These are phyloP conservation scores for Fragilaria radians DNA, from an alignment of 108 stramenopile genomes.

Conservation along the genomic window DNA sequence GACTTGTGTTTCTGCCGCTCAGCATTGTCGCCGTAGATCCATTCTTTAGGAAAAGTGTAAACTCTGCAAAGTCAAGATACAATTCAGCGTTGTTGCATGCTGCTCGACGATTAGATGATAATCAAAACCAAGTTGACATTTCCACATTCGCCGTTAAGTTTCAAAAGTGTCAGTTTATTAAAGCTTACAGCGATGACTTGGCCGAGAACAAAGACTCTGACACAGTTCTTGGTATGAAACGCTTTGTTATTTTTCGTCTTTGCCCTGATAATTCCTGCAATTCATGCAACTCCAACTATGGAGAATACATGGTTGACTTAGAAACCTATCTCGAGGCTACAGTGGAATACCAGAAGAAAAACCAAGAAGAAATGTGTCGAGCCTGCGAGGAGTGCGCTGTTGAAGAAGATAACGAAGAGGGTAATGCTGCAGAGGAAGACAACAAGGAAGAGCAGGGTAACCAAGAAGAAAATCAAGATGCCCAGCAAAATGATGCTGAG, in stretches of 20 bases:
- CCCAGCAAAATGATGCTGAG: slow-evolving; percentile 5
- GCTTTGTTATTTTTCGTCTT: slow-evolving; percentile 80
- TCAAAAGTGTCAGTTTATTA: slow-evolving; percentile 84
- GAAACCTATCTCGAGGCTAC: slow-evolving; percentile 70
- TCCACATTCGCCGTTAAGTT: slow-evolving; percentile 73
- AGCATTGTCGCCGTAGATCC: too few species aligned
- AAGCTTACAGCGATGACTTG: slow-evolving; percentile 54
- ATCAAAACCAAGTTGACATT: slow-evolving; percentile 56
- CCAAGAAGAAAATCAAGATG: slow-evolving; percentile 11
- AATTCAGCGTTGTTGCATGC: too few species aligned
- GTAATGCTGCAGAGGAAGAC: too few species aligned
- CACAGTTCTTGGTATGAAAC: slow-evolving; percentile 61
- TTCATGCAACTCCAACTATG: slow-evolving; percentile 74
- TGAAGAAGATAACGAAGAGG: slow-evolving; percentile 18
- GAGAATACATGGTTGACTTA: slow-evolving; percentile 80
- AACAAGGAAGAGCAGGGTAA: too few species aligned
- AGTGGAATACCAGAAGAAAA: slow-evolving; percentile 54
- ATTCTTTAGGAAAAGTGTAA: too few species aligned
- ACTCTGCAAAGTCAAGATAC: too few species aligned
- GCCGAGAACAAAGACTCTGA: slow-evolving; percentile 48
- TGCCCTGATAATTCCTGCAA: slow-evolving; percentile 60
- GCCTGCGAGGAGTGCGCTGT: slow-evolving; percentile 54
- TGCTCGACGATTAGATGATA: slow-evolving; percentile 55
- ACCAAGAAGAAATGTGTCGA: slow-evolving; percentile 72
- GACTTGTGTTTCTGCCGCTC: too few species aligned